Evolutionary conservation across 768 basidiomycete species (phyloP).

Genomic region (Russula sp.): DNA sequence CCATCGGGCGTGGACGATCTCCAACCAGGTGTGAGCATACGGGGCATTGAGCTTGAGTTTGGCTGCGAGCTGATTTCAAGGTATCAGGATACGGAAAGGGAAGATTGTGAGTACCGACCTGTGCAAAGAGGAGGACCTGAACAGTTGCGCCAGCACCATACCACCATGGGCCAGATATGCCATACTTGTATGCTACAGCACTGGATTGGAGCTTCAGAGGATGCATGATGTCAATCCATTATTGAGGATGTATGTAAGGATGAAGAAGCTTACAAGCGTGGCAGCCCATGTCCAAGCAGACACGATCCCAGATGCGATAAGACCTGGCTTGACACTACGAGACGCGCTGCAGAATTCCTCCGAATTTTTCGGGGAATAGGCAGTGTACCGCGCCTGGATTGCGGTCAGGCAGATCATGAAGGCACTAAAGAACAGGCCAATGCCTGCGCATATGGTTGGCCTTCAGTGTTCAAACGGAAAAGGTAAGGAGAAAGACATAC

Average conservation of each 20-base stretch:
- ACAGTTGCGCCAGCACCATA: constrained; percentile 87
- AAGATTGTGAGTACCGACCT: constrained; percentile 33
- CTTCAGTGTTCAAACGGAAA: neutral
- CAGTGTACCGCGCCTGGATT: constrained; percentile 78
- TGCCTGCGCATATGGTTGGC: constrained; percentile 40
- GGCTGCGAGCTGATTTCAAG: constrained; percentile 56
- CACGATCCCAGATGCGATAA: constrained; percentile 90
- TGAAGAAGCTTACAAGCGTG: constrained; percentile 43
- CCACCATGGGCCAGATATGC: constrained; percentile 85
- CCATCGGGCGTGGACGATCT: constrained; percentile 79
- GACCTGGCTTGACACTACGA: constrained; percentile 78
- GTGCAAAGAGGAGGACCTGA: constrained; percentile 86
- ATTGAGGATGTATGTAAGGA: neutral
- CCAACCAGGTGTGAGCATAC: constrained; percentile 80
- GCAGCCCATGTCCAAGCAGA: constrained; percentile 92
- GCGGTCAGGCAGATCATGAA: constrained; percentile 76
- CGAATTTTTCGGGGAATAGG: constrained; percentile 67
- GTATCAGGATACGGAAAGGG: neutral
- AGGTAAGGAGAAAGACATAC: constrained; percentile 27
- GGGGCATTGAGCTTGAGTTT: constrained; percentile 92
- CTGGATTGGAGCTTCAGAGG: constrained; percentile 61
- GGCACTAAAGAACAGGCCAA: constrained; percentile 80
- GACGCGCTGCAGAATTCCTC: constrained; percentile 84
- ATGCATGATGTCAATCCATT: constrained; percentile 7
- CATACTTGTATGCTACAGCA: constrained; percentile 80